phyloP scores from a whole-genome alignment of 2,329 filamentous ascomycete species.

The Fusarium zealandicum region DNA sequence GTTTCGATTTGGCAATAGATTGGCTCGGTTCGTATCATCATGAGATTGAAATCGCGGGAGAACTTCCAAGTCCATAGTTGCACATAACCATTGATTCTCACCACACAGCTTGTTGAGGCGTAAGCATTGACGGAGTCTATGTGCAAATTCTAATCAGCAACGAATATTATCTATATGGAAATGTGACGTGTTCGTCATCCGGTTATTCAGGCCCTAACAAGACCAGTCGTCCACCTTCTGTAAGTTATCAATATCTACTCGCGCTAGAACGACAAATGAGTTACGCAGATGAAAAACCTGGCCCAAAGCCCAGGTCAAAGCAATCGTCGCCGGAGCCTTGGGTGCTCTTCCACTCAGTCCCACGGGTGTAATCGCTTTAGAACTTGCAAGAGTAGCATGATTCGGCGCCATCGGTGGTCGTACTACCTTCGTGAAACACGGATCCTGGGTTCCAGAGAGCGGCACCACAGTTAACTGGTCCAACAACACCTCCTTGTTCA shows the following conservation, averaged over 20 bases:
- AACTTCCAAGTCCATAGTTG: no score
- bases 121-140: no score
- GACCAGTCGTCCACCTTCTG: neutral
- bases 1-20: slow-evolving; percentile 4
- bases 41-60: no score
- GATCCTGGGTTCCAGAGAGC: neutral
- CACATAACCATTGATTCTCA: no score
- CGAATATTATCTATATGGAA: no score
- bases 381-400: neutral
- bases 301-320: neutral
- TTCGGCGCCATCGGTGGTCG: neutral
- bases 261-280: no score
- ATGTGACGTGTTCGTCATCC: no score
- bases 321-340: neutral
- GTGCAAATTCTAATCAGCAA: no score
- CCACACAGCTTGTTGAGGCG: no score
- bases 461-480: neutral
- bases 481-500: neutral
- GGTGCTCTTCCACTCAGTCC: neutral
- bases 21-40: no score
- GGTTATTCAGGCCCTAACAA: neutral
- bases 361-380: neutral
- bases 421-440: neutral
- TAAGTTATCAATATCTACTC: neutral
- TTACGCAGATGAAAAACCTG: neutral